These are phyloP conservation scores for Fusarium sp. DNA, from an alignment of 2,329 filamentous ascomycete species.

Conservation along the genomic window DNA sequence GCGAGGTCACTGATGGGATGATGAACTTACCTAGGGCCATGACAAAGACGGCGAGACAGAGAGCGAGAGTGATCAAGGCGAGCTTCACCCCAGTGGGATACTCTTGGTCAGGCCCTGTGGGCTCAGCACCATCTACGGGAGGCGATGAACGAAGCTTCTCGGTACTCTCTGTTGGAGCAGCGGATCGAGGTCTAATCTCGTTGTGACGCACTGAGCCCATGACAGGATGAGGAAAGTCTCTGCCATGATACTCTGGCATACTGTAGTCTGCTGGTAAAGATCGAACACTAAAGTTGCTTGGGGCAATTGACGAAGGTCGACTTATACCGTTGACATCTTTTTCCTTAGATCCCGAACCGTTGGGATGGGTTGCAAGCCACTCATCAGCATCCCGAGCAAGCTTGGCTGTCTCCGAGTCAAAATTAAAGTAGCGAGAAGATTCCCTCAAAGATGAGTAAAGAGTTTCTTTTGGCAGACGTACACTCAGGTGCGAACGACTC, in stretches of 20 bases:
- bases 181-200: conserved; percentile 29
- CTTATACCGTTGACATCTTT: conserved; percentile 40
- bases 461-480: conserved; percentile 41
- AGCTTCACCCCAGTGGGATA: conserved; percentile 44
- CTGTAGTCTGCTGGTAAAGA: conserved; percentile 31
- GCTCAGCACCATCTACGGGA: neutral
- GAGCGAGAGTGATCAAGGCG: conserved; percentile 50
- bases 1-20: neutral
- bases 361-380: conserved; percentile 39
- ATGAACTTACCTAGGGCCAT: conserved; percentile 51
- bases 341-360: conserved; percentile 4
- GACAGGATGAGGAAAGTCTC: conserved; percentile 32
- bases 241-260: conserved; percentile 19
- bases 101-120: conserved; percentile 13
- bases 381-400: conserved; percentile 35
- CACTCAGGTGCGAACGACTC: conserved; percentile 39
- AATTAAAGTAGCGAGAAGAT: conserved; percentile 41
- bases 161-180: conserved; percentile 38
- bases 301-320: conserved; percentile 37
- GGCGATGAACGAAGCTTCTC: conserved; percentile 42
- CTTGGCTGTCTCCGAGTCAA: conserved; percentile 38
- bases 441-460: conserved; percentile 39
- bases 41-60: conserved; percentile 54
- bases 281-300: conserved; percentile 38
- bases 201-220: conserved; percentile 41